Conservation (phyloP, 2,329 filamentous ascomycete species). For the Aureobasidium vineae region DNA sequence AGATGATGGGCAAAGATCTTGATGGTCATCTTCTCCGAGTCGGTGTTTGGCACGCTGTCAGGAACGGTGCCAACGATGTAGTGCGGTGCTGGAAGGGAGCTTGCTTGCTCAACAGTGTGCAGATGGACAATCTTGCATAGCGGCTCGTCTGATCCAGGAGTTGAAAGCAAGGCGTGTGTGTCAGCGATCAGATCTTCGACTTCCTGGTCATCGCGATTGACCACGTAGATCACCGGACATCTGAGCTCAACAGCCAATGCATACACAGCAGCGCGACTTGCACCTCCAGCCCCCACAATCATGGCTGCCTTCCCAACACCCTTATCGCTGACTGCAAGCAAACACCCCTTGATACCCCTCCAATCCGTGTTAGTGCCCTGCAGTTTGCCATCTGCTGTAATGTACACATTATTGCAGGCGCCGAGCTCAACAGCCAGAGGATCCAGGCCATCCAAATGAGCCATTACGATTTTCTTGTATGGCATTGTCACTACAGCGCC, state of each 20-base stretch:
- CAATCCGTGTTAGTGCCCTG: slow-evolving; percentile 48
- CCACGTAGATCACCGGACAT: slow-evolving; percentile 27
- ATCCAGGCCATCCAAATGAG: slow-evolving; percentile 42
- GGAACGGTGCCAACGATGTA: slow-evolving; percentile 44
- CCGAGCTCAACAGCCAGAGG: slow-evolving; percentile 40
- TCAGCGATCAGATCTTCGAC: slow-evolving; percentile 27
- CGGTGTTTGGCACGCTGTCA: slow-evolving; percentile 39
- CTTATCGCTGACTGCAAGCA: slow-evolving; percentile 32
- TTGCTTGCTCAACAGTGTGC: slow-evolving; percentile 33
- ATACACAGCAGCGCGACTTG: slow-evolving; percentile 41
- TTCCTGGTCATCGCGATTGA: slow-evolving; percentile 29
- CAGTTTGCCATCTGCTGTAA: slow-evolving; percentile 33
- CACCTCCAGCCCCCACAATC: slow-evolving; percentile 47
- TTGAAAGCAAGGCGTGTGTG: not conserved
- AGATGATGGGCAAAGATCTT: slow-evolving; percentile 37
- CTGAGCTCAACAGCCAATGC: slow-evolving; percentile 25
- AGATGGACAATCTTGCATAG: slow-evolving; percentile 36
- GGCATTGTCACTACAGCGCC: slow-evolving; percentile 47
- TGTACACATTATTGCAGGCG: slow-evolving; percentile 43
- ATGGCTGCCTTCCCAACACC: slow-evolving; percentile 36
- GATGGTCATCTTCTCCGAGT: slow-evolving; percentile 35
- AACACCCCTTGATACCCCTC: slow-evolving; percentile 43
- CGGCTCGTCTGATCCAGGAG: not conserved
- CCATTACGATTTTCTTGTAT: slow-evolving; percentile 43
- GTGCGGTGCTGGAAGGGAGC: slow-evolving; percentile 33